These are phyloP conservation scores for Wickerhamiella bombiphila DNA, from an alignment of 805 yeast genomes.

Conservation along the genomic window DNA sequence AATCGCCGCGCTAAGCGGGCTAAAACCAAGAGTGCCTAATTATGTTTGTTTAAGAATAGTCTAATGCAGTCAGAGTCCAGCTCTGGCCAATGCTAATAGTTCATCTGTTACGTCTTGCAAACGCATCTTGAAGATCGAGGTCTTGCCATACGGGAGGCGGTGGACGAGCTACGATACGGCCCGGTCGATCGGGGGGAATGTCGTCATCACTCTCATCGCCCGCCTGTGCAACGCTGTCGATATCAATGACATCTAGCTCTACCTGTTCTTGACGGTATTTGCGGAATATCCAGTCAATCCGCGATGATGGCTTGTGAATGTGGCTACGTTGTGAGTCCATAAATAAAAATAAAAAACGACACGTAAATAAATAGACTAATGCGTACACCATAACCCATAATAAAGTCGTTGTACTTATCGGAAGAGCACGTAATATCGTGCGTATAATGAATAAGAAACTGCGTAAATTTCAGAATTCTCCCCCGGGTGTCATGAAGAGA, in stretches of 20 bases:
- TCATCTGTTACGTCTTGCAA: neutral
- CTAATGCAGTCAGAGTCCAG: too few relatives aligned
- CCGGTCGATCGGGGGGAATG: slow-evolving; percentile 14
- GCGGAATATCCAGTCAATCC: slow-evolving; percentile 19
- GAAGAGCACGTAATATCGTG: too few relatives aligned
- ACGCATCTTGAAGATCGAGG: slow-evolving; percentile 4
- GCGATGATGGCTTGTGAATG: slow-evolving; percentile 19
- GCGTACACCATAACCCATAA: too few relatives aligned
- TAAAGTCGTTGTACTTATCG: too few relatives aligned
- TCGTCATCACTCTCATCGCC: slow-evolving; percentile 21
- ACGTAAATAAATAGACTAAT: too few relatives aligned
- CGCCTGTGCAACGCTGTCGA: slow-evolving; percentile 13
- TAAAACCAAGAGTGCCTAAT: too few relatives aligned
- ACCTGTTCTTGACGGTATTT: slow-evolving; percentile 22
- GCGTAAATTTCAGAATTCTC: too few relatives aligned
- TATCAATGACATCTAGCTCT: slow-evolving; percentile 19
- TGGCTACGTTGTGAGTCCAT: slow-evolving; percentile 24
- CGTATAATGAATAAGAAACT: too few relatives aligned
- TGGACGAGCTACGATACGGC: neutral
- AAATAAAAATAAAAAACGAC: too few relatives aligned
- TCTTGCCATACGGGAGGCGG: slow-evolving; percentile 16
- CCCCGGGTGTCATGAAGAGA: too few relatives aligned
- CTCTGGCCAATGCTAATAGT: neutral
- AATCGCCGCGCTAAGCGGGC: neutral
- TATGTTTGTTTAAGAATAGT: too few relatives aligned